Evolutionary conservation across 148 eudicot species (phyloP), one percentile per base, ranked within the genome.

Genomic region (Chenopodium suecicum): DNA sequence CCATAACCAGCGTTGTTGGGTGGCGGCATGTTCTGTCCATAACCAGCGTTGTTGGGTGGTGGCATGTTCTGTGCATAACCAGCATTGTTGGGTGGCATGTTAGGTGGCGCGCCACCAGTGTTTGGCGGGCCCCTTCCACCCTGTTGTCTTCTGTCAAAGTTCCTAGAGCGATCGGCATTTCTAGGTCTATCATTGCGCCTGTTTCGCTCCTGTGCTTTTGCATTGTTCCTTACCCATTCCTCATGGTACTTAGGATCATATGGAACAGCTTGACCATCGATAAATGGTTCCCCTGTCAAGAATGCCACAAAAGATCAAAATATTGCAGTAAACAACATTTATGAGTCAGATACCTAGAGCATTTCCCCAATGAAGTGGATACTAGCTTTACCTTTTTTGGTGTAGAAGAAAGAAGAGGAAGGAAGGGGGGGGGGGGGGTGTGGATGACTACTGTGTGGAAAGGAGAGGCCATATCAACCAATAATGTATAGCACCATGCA

Each of bases 211-310:
- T 84, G 87, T 47, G 99, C 99, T 67, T 93, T 90, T 2, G 93
- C 89, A 76, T 94, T 96, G 91, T 96, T 96, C 80, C 94, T 94
- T 84, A 92, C 91, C 99, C 99, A 96, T 73, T 94, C 98, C 76
- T 90, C 98, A 67, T 96, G 99, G 68, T 96, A 96, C 85, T 91
- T 96, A 0, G 99, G 98, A 78, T 96, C 99, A 83, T 96, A 96
- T 34, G 99, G 99, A 31, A 92, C 98, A 62, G 99, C 97, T 79
- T 89, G 84, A 6, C 99, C 99, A 73, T 96, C 82, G 44, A 96
- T 96, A 79, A 96, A 92, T 37, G 99, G 99, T 83, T 95, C 99
- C 77, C 99, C 99, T 95, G 88, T 83, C 74, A 79, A 56, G 76
- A 77, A 77, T 3, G 32, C 20, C 56, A 70, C 47, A 44, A 74